Conservation (phyloP, 202 grass and related monocot species). For the Zoysia matrella region DNA sequence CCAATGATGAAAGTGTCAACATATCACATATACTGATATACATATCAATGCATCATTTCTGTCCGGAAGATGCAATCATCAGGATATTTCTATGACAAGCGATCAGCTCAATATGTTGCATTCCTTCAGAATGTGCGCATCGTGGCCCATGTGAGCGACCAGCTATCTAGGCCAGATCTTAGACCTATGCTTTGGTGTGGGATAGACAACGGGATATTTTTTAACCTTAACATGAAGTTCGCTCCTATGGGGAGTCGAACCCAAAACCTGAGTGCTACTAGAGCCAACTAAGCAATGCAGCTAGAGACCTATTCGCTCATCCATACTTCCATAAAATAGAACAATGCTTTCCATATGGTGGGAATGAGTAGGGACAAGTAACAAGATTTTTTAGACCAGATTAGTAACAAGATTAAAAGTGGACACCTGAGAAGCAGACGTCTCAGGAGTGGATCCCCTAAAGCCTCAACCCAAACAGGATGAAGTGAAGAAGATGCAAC, state of each 20-base stretch:
- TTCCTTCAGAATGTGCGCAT: conserved; percentile 2
- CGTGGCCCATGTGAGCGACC: no score
- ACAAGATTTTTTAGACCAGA: neutral
- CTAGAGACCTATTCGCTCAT: neutral
- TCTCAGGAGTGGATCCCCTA: conserved; percentile 85
- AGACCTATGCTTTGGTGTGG: no score
- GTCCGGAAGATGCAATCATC: neutral
- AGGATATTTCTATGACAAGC: neutral
- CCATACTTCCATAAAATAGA: conserved; percentile 1
- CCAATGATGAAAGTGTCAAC: neutral
- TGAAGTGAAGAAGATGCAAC: conserved; percentile 70
- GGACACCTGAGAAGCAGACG: conserved; percentile 82
- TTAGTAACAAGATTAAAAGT: conserved; percentile 16
- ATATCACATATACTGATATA: neutral
- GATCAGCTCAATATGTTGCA: conserved; percentile 11
- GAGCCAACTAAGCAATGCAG: neutral
- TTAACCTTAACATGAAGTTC: no score
- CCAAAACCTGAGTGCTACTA: no score
- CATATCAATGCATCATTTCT: conserved; percentile 12
- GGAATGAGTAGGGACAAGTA: neutral
- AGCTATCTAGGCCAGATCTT: no score
- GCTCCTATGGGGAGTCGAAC: no score
- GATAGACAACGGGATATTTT: no score
- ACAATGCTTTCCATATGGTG: neutral
- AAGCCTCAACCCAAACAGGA: conserved; percentile 86